phyloP scores from a whole-genome alignment of 2,329 filamentous ascomycete genomes.

The Trichoderma breve region DNA sequence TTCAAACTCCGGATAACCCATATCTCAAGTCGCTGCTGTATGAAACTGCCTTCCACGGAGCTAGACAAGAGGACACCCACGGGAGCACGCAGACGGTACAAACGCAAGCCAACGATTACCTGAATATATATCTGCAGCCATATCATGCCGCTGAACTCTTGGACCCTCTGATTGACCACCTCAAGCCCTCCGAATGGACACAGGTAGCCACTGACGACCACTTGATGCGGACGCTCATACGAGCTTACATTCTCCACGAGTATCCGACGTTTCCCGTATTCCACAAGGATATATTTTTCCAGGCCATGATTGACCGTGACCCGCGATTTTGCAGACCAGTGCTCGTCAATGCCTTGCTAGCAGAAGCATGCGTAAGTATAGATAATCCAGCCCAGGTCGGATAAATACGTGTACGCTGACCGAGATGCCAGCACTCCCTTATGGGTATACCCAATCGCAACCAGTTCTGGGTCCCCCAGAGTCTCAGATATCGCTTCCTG shows the following conservation, averaged over 20 bases:
- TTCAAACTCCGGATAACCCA: conserved; percentile 24
- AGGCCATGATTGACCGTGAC: conserved; percentile 33
- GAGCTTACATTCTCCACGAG: conserved; percentile 31
- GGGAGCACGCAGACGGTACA: background rate
- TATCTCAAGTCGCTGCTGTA: conserved; percentile 28
- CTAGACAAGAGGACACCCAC: background rate
- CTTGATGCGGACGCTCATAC: conserved; percentile 31
- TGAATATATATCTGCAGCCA: conserved; percentile 30
- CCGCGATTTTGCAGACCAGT: conserved; percentile 35
- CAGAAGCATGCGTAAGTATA: conserved; percentile 33
- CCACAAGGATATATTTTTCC: conserved; percentile 37
- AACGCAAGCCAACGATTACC: background rate
- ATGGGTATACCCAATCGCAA: conserved; percentile 2
- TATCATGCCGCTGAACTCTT: conserved; percentile 33
- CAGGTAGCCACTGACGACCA: conserved; percentile 31
- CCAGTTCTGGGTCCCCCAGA: conserved; percentile 37
- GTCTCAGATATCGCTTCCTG: conserved; percentile 36
- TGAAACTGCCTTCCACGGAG: conserved; percentile 18
- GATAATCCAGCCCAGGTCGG: background rate
- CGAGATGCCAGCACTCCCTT: background rate
- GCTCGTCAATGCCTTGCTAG: conserved; percentile 38
- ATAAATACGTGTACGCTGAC: background rate
- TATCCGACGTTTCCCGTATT: conserved; percentile 34
- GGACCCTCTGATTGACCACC: conserved; percentile 30
- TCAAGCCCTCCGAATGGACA: conserved; percentile 36